Percentiles rank a stretch among this genome's conserved stretches.
Conservation (phyloP, 1,284 basidiomycete species). For the Volvariella surrecta region DNA sequence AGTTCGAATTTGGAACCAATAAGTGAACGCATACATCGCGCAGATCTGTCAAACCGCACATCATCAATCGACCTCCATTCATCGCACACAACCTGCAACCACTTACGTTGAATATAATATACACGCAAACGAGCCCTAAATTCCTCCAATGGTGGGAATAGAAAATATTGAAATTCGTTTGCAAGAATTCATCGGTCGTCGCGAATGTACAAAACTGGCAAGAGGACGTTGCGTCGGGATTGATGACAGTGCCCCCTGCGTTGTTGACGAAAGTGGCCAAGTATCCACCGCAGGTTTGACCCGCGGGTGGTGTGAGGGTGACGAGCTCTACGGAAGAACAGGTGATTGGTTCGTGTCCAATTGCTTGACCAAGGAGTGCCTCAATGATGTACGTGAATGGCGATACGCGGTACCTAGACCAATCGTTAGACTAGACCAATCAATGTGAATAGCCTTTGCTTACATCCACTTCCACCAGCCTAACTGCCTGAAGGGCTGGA, state of each 20-base stretch:
- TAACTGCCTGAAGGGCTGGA: slow-evolving; percentile 48
- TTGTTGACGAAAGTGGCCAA: slow-evolving; percentile 43
- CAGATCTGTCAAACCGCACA: too few relatives aligned
- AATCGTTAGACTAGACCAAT: too few relatives aligned
- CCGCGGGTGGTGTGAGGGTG: slow-evolving; percentile 46
- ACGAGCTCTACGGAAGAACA: slow-evolving; percentile 13
- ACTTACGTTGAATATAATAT: slow-evolving; percentile 49
- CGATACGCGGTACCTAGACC: slow-evolving; percentile 30
- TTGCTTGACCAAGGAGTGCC: slow-evolving; percentile 30
- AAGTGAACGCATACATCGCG: too few relatives aligned
- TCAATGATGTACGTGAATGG: slow-evolving; percentile 66
- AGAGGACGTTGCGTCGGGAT: slow-evolving; percentile 40
- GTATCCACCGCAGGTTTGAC: slow-evolving; percentile 55
- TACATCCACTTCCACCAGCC: slow-evolving; percentile 64
- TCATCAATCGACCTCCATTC: too few relatives aligned
- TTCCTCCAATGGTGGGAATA: slow-evolving; percentile 55
- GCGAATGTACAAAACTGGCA: slow-evolving; percentile 51
- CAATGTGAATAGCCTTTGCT: slow-evolving; percentile 9
- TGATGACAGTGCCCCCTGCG: slow-evolving; percentile 59
- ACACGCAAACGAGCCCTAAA: slow-evolving; percentile 56
- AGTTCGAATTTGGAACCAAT: too few relatives aligned
- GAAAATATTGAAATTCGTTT: slow-evolving; percentile 40
- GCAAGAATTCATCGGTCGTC: slow-evolving; percentile 52
- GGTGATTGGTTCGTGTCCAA: neutral
- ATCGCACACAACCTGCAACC: too few relatives aligned